phyloP scores from a whole-genome alignment of 345 rosid genomes.

The Hirschfeldia incana region DNA sequence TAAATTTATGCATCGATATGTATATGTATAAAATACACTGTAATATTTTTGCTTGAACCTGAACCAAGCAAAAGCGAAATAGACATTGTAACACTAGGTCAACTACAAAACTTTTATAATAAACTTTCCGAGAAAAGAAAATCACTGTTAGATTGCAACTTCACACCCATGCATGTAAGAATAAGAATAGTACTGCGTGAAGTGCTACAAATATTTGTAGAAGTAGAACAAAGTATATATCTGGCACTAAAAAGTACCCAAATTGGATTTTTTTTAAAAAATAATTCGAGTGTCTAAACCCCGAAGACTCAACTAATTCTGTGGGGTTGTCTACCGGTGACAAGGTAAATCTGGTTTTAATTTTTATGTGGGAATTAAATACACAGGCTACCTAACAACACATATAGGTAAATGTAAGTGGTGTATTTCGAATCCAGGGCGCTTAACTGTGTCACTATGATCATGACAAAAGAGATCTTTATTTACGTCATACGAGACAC shows the following conservation, averaged over 20 bases:
- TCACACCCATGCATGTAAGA: slow-evolving; percentile 13
- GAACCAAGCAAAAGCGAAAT: background rate
- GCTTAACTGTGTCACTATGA: background rate
- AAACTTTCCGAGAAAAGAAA: background rate
- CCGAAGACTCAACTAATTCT: too few relatives aligned
- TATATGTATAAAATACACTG: background rate
- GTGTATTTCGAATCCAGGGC: too few relatives aligned
- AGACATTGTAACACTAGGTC: background rate
- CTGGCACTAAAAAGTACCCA: too few relatives aligned
- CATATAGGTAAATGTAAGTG: too few relatives aligned
- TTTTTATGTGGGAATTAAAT: too few relatives aligned
- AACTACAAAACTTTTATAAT: slow-evolving; percentile 9
- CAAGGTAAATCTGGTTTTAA: too few relatives aligned
- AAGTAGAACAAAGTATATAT: too few relatives aligned
- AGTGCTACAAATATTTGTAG: too few relatives aligned
- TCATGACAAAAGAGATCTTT: slow-evolving; percentile 10
- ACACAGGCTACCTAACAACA: too few relatives aligned
- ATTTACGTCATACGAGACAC: slow-evolving; percentile 20
- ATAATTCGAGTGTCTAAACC: too few relatives aligned
- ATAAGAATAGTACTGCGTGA: background rate
- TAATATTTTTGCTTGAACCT: background rate
- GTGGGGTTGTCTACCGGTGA: too few relatives aligned
- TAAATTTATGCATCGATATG: background rate
- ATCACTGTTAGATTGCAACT: background rate
- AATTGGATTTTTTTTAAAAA: too few relatives aligned